Evolutionary conservation across 2,329 filamentous ascomycete genomes (phyloP), one percentile per base, ranked within the genome.

Genomic region (Fusarium bulbicola): DNA sequence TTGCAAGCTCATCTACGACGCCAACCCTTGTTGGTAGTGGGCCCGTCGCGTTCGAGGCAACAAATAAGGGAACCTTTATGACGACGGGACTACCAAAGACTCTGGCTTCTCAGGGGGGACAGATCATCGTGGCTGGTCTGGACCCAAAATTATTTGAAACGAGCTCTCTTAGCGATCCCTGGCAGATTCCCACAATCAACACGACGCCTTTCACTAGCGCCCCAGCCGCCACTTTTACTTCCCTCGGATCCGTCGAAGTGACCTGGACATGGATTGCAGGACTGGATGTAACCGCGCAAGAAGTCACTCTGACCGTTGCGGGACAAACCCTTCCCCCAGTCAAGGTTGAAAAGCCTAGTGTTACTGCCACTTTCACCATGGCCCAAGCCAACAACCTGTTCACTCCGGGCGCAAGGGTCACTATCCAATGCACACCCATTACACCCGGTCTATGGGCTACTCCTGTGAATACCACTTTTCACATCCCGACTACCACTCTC

Each of bases 321-420:
- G 39, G 39, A 15, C 39, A 57, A 34, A 34, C 32, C 3, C 7
- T 34, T 34, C 7, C 7, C 14, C 14, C 32, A 34, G 3, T 8
- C 7, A 34, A 34, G 7, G 32, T 34, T 15, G 32, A 34, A 34
- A 15, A 4, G 3, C 32, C 32, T 4, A 15, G 3, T 15, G 32
- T 34, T 8, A 34, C 32, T 34, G 8, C 37, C 4, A 57, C 16
- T 3, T 57, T 43, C 53, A 43, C 39, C 26, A 57, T 57, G 39
- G n/a, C 53, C 2, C 6, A 57, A n/a, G 37, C 21, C 18, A 57
- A 57, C 12, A 57, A 32, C 10, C 6, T 43, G 8, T 32, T 57
- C n/a, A 12, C 28, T 4, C 37, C 39, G 4, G 39, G 39, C 7
- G 1, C 1, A 18, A 34, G 1, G 15, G 0, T 57, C 5, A 7